Evolutionary conservation across 768 basidiomycete species (phyloP).

Genomic region (Auricularia sp.): DNA sequence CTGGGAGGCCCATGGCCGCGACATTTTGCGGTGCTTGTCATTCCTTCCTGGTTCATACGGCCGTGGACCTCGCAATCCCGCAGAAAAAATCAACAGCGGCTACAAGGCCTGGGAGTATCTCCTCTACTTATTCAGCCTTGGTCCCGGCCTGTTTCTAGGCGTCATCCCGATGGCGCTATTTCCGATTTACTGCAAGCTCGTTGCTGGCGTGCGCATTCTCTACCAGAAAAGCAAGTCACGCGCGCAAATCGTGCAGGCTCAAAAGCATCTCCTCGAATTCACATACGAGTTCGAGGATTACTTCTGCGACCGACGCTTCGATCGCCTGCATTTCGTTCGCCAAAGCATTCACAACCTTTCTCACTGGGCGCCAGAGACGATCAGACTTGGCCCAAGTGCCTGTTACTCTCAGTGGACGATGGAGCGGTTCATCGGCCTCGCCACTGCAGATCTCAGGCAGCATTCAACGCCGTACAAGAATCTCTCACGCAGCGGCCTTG

Average conservation of each 20-base stretch:
- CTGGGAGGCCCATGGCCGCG: conserved; percentile 30
- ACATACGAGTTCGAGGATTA: conserved; percentile 26
- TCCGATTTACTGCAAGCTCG: conserved; percentile 24
- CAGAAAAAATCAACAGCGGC: conserved; percentile 12
- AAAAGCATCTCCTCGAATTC: conserved; percentile 19
- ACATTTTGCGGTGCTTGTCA: conserved; percentile 15
- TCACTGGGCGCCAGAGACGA: conserved; percentile 21
- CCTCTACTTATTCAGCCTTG: conserved; percentile 21
- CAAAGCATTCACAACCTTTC: conserved; percentile 24
- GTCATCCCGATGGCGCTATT: not conserved
- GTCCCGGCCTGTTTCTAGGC: not conserved
- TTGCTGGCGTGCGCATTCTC: conserved; percentile 19
- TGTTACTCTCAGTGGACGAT: conserved; percentile 24
- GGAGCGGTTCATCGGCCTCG: not conserved
- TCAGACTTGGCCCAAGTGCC: conserved; percentile 15
- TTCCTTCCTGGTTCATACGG: conserved; percentile 12
- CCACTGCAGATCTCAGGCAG: not conserved
- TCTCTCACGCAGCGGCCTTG: not conserved
- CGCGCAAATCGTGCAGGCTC: conserved; percentile 15
- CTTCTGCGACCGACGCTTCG: conserved; percentile 21
- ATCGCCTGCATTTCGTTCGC: conserved; percentile 25
- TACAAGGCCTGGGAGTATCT: conserved; percentile 31
- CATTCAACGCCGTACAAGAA: conserved; percentile 2
- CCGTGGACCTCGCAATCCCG: conserved; percentile 31
- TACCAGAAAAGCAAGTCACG: conserved; percentile 15